Evolutionary conservation across 805 yeast genomes (phyloP), one percentile per base, ranked within the genome.

Genomic region (Blastobotrys parvus): DNA sequence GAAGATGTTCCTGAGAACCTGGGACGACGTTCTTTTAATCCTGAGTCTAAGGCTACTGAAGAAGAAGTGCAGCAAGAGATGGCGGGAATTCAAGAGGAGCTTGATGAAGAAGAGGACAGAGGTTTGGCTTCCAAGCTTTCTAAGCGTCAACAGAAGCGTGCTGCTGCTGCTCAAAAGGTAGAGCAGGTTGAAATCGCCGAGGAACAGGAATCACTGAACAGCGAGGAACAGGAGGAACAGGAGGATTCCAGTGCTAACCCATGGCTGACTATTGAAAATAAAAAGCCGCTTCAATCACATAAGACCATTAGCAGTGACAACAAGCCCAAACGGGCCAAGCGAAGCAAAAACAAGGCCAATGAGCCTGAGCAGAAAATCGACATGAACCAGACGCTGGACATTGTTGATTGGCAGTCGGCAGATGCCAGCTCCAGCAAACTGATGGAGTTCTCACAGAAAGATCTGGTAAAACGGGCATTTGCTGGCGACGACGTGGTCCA

Each of bases 401-500:
- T 80, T 19, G 67, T 69, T 8, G 80, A 76, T 50, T 71, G 74
- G 36, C 66, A 47, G 17, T 62, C 55, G n/a, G 72, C 67, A n/a
- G 77, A 65, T 2, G 72, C 64, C 13, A 74, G 65, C 15, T 44
- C 49, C 13, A n/a, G 42, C 23, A 53, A 39, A 39, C 25, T 45
- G 16, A 25, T 48, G 22, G 70, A 76, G 74, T 85, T 88, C 68
- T 76, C 77, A 52, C 95, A 88, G 57, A 78, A 78, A 50, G 89
- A 86, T 42, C 70, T 92, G 36, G 82, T 92, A 48, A 77, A 81
- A 47, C 82, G 88, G 58, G 98, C 97, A 0, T 92, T 92, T 71
- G 97, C 97, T 3, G 97, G 97, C 21, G 98, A 92, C 65, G 92
- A 92, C 59, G 95, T 90, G 32, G 83, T 86, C 13, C 67, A 69